Conservation (phyloP, 345 rosid species). For the Nephelium lappaceum region DNA sequence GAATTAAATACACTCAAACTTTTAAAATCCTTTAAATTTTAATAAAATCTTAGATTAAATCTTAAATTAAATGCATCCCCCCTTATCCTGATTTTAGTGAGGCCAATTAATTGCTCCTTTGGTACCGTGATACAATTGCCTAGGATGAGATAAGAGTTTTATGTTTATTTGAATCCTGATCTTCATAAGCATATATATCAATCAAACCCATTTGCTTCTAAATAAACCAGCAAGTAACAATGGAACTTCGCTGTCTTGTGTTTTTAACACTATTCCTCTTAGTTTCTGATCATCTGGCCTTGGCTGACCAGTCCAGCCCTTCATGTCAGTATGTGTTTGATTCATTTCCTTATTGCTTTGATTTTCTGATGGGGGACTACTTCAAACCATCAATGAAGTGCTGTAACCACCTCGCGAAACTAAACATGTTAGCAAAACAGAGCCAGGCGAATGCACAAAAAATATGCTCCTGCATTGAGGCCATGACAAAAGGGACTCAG, state of each 20-base stretch:
- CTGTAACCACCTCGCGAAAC: slow-evolving; percentile 40
- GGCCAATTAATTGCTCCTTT: neutral
- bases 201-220: neutral
- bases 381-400: slow-evolving; percentile 35
- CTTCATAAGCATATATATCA: neutral
- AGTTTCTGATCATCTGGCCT: slow-evolving; percentile 20
- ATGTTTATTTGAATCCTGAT: neutral
- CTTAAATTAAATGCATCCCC: too few species aligned
- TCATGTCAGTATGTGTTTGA: slow-evolving; percentile 38
- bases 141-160: neutral
- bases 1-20: too few species aligned
- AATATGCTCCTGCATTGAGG: slow-evolving; percentile 48
- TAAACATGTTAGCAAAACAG: slow-evolving; percentile 40
- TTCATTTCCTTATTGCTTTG: slow-evolving; percentile 43
- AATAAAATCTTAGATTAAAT: too few species aligned
- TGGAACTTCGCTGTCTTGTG: neutral
- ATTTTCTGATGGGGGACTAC: slow-evolving; percentile 42
- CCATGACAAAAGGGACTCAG: slow-evolving; percentile 32
- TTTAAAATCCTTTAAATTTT: too few species aligned
- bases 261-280: slow-evolving; percentile 19
- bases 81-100: neutral
- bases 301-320: slow-evolving; percentile 8
- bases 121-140: slow-evolving; percentile 2
- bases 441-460: slow-evolving; percentile 30
- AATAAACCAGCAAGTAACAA: neutral